Conservation (phyloP, 1,284 basidiomycete genomes). For the Caloboletus inedulis region DNA sequence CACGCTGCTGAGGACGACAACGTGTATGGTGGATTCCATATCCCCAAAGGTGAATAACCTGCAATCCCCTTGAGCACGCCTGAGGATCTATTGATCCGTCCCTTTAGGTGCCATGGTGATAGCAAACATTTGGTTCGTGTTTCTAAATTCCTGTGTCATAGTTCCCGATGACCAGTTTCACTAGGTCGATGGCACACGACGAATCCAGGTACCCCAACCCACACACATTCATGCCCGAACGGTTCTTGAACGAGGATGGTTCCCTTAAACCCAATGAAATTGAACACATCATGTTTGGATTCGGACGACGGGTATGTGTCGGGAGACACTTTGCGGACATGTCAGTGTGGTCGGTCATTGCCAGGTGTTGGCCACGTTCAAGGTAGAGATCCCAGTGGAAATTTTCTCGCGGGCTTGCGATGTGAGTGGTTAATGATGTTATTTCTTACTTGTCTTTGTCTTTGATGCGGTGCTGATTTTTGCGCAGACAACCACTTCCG, state of each 20-base stretch:
- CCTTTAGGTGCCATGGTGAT: background rate
- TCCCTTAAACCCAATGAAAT: slow-evolving; percentile 5
- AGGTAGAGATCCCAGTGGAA: slow-evolving; percentile 16
- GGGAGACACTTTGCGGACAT: slow-evolving; percentile 12
- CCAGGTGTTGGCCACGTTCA: slow-evolving; percentile 16
- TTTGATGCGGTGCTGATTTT: background rate
- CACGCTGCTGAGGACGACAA: slow-evolving; percentile 6
- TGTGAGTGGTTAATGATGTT: slow-evolving; percentile 4
- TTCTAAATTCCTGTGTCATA: rapidly evolving
- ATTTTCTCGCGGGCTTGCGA: background rate
- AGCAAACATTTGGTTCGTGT: slow-evolving; percentile 14
- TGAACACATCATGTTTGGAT: slow-evolving; percentile 7
- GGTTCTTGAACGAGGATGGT: slow-evolving; percentile 13
- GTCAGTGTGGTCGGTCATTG: slow-evolving; percentile 14
- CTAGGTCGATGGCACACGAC: slow-evolving; percentile 18
- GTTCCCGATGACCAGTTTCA: background rate
- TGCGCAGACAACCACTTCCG: slow-evolving; percentile 9
- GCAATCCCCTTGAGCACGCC: no score
- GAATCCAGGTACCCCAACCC: slow-evolving; percentile 11
- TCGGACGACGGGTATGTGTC: slow-evolving; percentile 8
- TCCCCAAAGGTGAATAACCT: slow-evolving; percentile 13
- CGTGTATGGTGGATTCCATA: slow-evolving; percentile 8
- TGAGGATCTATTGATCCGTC: background rate
- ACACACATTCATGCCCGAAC: slow-evolving; percentile 14
- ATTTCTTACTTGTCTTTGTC: background rate